Percentiles rank a stretch among this genome's conserved stretches.
Conservation (phyloP, 2,329 filamentous ascomycete species). For the Graphilbum sp. region DNA sequence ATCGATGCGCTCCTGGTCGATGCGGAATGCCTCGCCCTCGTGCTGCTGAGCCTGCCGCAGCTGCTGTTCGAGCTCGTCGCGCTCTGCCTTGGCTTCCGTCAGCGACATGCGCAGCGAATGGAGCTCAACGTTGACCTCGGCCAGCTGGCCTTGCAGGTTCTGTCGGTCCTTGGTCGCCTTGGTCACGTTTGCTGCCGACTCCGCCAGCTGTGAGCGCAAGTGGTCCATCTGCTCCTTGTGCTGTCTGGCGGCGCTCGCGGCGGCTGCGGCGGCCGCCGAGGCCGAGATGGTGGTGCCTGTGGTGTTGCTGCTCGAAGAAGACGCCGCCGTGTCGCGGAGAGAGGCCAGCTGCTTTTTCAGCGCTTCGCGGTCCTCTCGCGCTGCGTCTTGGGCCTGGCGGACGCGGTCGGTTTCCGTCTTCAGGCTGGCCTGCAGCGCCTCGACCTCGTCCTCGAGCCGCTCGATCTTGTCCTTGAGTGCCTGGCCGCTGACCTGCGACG, state of each 20-base stretch:
- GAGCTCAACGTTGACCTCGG: conserved; percentile 42
- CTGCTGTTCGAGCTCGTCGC: conserved; percentile 48
- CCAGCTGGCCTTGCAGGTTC: conserved; percentile 44
- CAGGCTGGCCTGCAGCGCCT: conserved; percentile 49
- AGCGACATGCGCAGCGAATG: conserved; percentile 38
- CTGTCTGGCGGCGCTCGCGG: conserved; percentile 15
- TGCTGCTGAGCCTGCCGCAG: conserved; percentile 37
- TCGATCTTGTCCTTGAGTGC: conserved; percentile 48
- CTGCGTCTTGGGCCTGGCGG: conserved; percentile 26
- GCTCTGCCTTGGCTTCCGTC: conserved; percentile 44
- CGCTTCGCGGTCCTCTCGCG: conserved; percentile 27
- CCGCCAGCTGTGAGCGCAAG: conserved; percentile 39
- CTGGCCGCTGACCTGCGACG: conserved; percentile 47
- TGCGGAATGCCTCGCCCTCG: conserved; percentile 39
- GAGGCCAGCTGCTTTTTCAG: conserved; percentile 26
- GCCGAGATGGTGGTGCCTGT: neutral
- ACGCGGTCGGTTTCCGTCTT: conserved; percentile 49
- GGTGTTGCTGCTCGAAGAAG: conserved; percentile 12
- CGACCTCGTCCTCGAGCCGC: conserved; percentile 59
- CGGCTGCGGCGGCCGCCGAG: neutral
- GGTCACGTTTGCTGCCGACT: conserved; percentile 39
- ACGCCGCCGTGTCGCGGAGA: conserved; percentile 13
- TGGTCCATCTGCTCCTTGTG: conserved; percentile 29
- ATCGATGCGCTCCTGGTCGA: conserved; percentile 54
- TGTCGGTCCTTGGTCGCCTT: conserved; percentile 44